These are phyloP conservation scores for Penicillium soppii DNA, from an alignment of 495 filamentous ascomycete genomes.

Conservation along the genomic window DNA sequence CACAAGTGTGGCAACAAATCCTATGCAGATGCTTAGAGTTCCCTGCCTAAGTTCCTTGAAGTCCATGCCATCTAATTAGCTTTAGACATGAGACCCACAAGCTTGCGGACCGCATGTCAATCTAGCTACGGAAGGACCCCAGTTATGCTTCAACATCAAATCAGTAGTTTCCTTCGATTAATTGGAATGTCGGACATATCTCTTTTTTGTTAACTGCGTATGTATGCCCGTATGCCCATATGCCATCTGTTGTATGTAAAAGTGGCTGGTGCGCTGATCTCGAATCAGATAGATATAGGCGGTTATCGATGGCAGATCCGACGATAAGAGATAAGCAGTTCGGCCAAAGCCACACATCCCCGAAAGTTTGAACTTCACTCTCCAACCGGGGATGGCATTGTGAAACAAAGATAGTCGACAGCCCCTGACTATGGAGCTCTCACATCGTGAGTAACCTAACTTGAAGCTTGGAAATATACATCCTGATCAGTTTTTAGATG, in stretches of 20 bases:
- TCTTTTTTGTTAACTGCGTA: too few relatives aligned
- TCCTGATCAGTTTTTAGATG: constrained; percentile 27
- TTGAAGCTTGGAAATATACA: background rate
- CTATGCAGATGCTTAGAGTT: too few relatives aligned
- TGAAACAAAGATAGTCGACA: constrained; percentile 25
- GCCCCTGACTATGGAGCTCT: constrained; percentile 39
- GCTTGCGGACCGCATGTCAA: too few relatives aligned
- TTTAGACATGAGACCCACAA: too few relatives aligned
- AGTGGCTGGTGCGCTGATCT: background rate
- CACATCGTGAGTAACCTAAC: constrained; percentile 28
- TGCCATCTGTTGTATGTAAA: background rate
- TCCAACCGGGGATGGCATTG: constrained; percentile 24
- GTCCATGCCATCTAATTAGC: too few relatives aligned
- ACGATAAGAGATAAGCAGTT: constrained; percentile 22
- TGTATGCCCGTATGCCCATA: too few relatives aligned
- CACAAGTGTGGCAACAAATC: too few relatives aligned
- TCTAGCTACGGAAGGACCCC: too few relatives aligned
- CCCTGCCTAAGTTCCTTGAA: too few relatives aligned
- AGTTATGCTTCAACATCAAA: too few relatives aligned
- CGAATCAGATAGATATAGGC: background rate
- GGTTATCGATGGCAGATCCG: constrained; percentile 5
- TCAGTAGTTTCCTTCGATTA: too few relatives aligned
- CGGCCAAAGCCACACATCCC: constrained; percentile 19
- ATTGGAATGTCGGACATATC: too few relatives aligned
- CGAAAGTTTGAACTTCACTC: constrained; percentile 16